Conservation (phyloP, 345 rosid species). For the Acer yangbiense region DNA sequence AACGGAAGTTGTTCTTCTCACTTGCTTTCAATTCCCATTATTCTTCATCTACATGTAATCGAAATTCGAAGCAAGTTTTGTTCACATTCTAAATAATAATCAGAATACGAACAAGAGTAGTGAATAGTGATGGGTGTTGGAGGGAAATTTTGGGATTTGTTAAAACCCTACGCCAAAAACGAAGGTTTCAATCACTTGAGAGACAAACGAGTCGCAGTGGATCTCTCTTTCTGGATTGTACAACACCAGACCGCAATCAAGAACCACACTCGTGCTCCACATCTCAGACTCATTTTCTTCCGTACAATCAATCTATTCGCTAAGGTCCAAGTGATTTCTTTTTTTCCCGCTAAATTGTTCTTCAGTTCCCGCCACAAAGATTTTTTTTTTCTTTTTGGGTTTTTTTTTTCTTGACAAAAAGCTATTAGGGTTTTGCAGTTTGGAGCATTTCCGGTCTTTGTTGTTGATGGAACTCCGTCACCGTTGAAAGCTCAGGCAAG, state of each 20-base stretch:
- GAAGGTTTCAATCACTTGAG: constrained; percentile 71
- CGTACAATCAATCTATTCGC: constrained; percentile 86
- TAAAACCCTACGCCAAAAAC: constrained; percentile 58
- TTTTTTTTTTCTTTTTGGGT: neutral
- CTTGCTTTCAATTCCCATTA: no score
- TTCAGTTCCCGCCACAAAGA: neutral
- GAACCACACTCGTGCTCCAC: constrained; percentile 49
- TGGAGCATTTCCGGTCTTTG: constrained; percentile 89
- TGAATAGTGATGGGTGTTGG: constrained; percentile 69
- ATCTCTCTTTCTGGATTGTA: constrained; percentile 84
- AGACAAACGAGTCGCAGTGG: constrained; percentile 77
- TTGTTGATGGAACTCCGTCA: constrained; percentile 87
- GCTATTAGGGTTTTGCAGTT: constrained; percentile 43
- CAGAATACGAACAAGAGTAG: neutral
- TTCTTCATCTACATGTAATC: neutral
- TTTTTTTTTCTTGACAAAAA: neutral
- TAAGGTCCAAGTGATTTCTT: constrained; percentile 45
- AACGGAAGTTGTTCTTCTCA: no score
- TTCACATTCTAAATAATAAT: neutral
- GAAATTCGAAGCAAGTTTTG: neutral
- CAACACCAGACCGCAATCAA: constrained; percentile 84
- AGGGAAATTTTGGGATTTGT: constrained; percentile 88
- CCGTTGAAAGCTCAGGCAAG: constrained; percentile 77
- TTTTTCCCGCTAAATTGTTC: constrained; percentile 3
- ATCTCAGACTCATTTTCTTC: constrained; percentile 83